Conservation (phyloP, 2,329 filamentous ascomycete genomes). For the Fusarium nelsonii region DNA sequence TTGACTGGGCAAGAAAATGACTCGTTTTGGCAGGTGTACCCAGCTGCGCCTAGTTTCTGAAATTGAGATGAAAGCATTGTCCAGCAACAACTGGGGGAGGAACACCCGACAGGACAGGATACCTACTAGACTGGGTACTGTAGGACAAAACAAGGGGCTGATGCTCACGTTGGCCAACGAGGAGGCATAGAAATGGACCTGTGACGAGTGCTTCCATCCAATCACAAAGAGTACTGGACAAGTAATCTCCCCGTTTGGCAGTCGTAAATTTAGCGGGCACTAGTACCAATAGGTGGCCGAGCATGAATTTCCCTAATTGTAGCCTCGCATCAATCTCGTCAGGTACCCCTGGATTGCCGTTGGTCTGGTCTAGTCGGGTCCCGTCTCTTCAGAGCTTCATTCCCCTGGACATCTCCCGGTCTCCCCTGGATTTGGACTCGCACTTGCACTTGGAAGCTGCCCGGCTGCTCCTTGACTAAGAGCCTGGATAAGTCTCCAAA, state of each 20-base stretch:
- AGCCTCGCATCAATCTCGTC: constrained; percentile 8
- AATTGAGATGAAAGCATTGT: constrained; percentile 19
- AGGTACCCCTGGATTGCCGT: constrained; percentile 28
- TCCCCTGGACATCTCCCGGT: constrained; percentile 25
- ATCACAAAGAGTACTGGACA: constrained; percentile 1
- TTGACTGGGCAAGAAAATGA: constrained; percentile 13
- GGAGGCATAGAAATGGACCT: constrained; percentile 17
- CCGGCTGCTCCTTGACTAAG: background rate
- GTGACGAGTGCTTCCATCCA: constrained; percentile 10
- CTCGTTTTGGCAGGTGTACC: constrained; percentile 33
- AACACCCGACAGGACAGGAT: constrained; percentile 11
- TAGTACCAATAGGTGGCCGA: constrained; percentile 13
- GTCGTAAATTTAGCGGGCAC: constrained; percentile 12
- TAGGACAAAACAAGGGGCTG: constrained; percentile 24
- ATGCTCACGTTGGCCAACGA: constrained; percentile 14
- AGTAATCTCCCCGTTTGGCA: constrained; percentile 36
- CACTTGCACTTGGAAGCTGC: too few relatives aligned
- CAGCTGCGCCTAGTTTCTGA: constrained; percentile 9
- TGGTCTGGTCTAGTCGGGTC: constrained; percentile 9
- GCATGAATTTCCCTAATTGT: constrained; percentile 6
- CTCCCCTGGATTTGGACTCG: constrained; percentile 9
- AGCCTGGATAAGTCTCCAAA: constrained; percentile 1
- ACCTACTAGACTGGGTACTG: background rate
- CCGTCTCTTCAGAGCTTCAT: background rate
- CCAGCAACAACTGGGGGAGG: constrained; percentile 14